Evolutionary conservation across 208 protist genomes (phyloP).

Genomic region (Leishmania major): DNA sequence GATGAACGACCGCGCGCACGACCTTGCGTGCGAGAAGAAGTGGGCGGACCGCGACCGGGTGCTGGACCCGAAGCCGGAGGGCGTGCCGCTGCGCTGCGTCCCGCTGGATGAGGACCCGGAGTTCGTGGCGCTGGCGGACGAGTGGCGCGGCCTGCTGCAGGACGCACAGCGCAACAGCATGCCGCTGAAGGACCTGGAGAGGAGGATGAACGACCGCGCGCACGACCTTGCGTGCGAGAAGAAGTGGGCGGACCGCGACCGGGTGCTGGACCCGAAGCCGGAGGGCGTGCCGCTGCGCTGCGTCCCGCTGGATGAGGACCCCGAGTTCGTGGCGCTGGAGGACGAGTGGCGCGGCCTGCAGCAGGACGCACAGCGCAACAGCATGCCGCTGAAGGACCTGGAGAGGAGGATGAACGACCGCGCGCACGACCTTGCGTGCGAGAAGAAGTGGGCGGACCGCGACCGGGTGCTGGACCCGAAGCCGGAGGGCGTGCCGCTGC

Average conservation of each 20-base stretch:
- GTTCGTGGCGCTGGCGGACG: conserved; percentile 35
- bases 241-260: conserved; percentile 40
- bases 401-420: no score
- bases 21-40: conserved; percentile 2
- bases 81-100: conserved; percentile 44
- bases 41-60: conserved; percentile 36
- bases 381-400: no score
- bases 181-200: conserved; percentile 8
- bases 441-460: no score
- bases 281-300: conserved; percentile 49
- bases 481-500: no score
- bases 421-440: no score
- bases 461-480: no score
- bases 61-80: conserved; percentile 45
- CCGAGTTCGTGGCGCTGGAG: conserved; percentile 36
- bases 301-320: conserved; percentile 42
- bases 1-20: conserved; percentile 28
- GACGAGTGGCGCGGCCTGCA: conserved; percentile 24
- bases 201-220: conserved; percentile 49
- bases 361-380: no score
- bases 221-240: conserved; percentile 42
- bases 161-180: not conserved
- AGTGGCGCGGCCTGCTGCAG: conserved; percentile 18
- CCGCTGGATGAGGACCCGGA: conserved; percentile 37
- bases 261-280: conserved; percentile 39